Conservation (phyloP, 768 basidiomycete species). For the Sarcodon aspratus region DNA sequence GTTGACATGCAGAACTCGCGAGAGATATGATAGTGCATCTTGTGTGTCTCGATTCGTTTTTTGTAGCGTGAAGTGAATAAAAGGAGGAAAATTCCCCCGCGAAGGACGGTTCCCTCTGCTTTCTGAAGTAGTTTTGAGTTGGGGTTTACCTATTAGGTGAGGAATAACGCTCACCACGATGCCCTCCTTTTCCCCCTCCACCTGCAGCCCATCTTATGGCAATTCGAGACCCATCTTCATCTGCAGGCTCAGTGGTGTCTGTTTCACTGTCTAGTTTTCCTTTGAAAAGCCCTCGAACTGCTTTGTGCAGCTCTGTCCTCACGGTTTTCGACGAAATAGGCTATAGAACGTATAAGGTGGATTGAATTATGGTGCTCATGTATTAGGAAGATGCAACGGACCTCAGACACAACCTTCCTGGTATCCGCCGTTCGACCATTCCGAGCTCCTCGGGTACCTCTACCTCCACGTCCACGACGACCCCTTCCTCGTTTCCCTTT, state of each 20-base stretch:
- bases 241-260: constrained; percentile 32
- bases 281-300: constrained; percentile 66
- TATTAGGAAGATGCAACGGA: constrained; percentile 26
- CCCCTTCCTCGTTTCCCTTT: constrained; percentile 32
- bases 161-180: background rate
- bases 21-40: constrained; percentile 76
- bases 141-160: background rate
- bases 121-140: background rate
- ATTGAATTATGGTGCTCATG: constrained; percentile 1
- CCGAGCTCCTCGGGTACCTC: constrained; percentile 32
- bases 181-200: constrained; percentile 34
- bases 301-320: constrained; percentile 74
- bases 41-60: constrained; percentile 98
- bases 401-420: constrained; percentile 74
- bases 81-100: constrained; percentile 67
- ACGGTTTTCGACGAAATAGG: constrained; percentile 74
- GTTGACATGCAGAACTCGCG: constrained; percentile 65
- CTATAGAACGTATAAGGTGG: constrained; percentile 25
- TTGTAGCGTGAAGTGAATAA: constrained; percentile 92
- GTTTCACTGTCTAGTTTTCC: constrained; percentile 84
- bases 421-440: constrained; percentile 43
- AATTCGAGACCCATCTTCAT: constrained; percentile 66
- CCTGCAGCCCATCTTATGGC: constrained; percentile 65
- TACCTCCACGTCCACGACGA: constrained; percentile 32
- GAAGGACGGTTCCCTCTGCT: constrained; percentile 31